phyloP scores from a whole-genome alignment of 78 protist species.

The Anaeramoeba ignava region DNA sequence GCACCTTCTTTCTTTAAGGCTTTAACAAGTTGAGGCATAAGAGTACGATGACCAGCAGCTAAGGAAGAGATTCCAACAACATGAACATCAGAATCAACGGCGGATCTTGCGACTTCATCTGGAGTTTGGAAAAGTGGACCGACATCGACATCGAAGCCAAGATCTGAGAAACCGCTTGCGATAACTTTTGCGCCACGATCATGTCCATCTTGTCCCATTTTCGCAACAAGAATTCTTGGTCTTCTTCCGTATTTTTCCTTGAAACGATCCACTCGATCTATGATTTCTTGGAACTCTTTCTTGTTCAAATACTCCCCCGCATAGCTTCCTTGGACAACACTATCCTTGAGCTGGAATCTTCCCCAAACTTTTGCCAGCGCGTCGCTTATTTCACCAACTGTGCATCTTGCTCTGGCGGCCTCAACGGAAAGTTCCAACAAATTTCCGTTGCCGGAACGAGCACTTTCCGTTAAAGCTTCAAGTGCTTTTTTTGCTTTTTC shows the following conservation, averaged over 20 bases:
- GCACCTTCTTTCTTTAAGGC: slow-evolving; percentile 39
- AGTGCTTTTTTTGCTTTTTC: no score
- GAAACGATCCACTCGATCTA: slow-evolving; percentile 42
- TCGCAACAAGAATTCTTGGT: slow-evolving; percentile 31
- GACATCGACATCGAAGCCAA: slow-evolving; percentile 92
- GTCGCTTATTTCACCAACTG: slow-evolving; percentile 85
- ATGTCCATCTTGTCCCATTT: slow-evolving; percentile 13
- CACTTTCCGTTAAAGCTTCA: slow-evolving; percentile 38
- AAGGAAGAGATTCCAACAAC: slow-evolving; percentile 69
- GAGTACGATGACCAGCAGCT: slow-evolving; percentile 93
- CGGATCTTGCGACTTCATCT: slow-evolving; percentile 69
- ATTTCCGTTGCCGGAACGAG: slow-evolving; percentile 20
- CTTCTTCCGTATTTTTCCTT: slow-evolving; percentile 22
- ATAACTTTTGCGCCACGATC: slow-evolving; percentile 77
- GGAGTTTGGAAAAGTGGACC: slow-evolving; percentile 81
- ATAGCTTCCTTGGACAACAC: no score
- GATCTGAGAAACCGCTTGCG: slow-evolving; percentile 89
- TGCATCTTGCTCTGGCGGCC: slow-evolving; percentile 71
- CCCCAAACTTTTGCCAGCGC: slow-evolving; percentile 65
- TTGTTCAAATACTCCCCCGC: no score
- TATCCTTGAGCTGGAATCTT: slow-evolving; percentile 9
- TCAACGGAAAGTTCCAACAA: slow-evolving; percentile 50
- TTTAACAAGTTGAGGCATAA: slow-evolving; percentile 73
- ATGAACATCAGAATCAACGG: slow-evolving; percentile 92
- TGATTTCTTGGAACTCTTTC: slow-evolving; percentile 12